Evolutionary conservation across 2,329 filamentous ascomycete species (phyloP), one percentile per base, ranked within the genome.

Genomic region (Colletotrichum neosansevieriae): DNA sequence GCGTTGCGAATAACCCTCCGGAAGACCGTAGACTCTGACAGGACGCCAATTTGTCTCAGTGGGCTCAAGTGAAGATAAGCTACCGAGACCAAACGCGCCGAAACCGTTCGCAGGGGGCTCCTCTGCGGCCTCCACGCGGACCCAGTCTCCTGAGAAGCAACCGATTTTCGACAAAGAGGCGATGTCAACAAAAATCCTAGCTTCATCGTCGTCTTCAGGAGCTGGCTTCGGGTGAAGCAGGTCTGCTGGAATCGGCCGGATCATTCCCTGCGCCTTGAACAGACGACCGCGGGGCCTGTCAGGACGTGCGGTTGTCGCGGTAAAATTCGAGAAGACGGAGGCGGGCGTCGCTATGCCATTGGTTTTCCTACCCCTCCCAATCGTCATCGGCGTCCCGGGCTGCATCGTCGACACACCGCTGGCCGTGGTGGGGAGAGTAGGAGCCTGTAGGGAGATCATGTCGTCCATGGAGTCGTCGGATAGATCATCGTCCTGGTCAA

Each of bases 81-180:
- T 90, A 21, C 89, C 89, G 3, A 94, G 83, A 2, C 90, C 90
- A 81, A 90, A 92, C 0, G 86, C 82, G 58, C 87, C 92, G 72
- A 88, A 88, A 17, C 85, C 92, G 77, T 89, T 91, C 15, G 84
- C 81, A 21, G 87, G 91, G 67, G 93, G 92, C 75, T 94, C 93
- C 72, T 92, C 87, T 0, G 92, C 87, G 6, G 89, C 86, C 79
- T 97, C 94, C 11, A 98, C 84, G 21, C 92, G 90, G 11, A 97
- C 94, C 96, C 96, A 99, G 76, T 99, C 96, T 34, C 96, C 96
- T 0, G 95, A 98, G 76, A 99, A 99, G 78, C 95, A 98, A 15
- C 95, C 94, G 61, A 99, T 91, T 73, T 94, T 94, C 13, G 93
- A 91, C 19, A 99, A 81, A 1, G 93, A 93, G 65, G 89, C 91